These are phyloP conservation scores for Piper betle DNA, from an alignment of 164 flowering plant species.

Conservation along the genomic window DNA sequence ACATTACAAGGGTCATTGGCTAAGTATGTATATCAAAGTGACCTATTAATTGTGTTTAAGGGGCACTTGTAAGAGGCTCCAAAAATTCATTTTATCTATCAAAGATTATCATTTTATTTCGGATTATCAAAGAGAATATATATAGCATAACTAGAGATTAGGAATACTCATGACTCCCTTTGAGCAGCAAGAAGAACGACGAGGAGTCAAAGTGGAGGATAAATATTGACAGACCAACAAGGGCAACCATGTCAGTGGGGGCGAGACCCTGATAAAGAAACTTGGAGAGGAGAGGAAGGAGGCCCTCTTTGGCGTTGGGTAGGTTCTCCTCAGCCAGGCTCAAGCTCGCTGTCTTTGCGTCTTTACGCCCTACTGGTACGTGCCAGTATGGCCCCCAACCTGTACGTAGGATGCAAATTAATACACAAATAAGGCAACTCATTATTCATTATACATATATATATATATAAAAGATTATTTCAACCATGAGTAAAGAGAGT, in stretches of 20 bases:
- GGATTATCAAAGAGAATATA: background rate
- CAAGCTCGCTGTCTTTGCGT: constrained; percentile 53
- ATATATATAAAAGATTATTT: background rate
- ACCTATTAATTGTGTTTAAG: no score
- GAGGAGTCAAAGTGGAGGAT: background rate
- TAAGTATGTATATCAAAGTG: no score
- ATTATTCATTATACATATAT: background rate
- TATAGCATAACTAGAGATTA: background rate
- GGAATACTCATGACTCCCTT: no score
- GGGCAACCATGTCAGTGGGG: constrained; percentile 86
- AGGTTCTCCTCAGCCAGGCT: constrained; percentile 37
- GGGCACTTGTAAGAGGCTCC: no score
- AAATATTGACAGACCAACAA: constrained; percentile 39
- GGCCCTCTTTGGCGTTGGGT: constrained; percentile 46
- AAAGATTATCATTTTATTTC: background rate
- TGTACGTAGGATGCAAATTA: constrained; percentile 9
- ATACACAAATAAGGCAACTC: background rate
- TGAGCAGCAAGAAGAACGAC: background rate
- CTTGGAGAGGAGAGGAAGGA: constrained; percentile 45
- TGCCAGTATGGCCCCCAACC: constrained; percentile 99
- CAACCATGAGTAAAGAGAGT: no score
- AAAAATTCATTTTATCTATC: no score
- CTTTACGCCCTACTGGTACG: constrained; percentile 85
- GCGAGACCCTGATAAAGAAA: constrained; percentile 74
- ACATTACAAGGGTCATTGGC: no score